These are phyloP conservation scores for Lepidopterella palustris DNA, from an alignment of 495 filamentous ascomycete genomes.

Conservation along the genomic window DNA sequence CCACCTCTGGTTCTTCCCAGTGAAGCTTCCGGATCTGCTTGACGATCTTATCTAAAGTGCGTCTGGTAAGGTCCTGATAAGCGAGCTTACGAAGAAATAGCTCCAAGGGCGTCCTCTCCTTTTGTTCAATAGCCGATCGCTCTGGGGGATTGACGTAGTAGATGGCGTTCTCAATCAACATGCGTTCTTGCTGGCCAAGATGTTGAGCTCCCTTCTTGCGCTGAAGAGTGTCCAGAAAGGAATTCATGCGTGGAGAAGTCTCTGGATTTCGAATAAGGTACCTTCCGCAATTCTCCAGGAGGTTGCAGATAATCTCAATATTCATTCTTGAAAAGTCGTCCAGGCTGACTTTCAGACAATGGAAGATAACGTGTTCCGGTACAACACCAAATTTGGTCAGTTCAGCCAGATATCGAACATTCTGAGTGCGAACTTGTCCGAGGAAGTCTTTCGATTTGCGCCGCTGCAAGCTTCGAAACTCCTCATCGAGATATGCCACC, in stretches of 20 bases:
- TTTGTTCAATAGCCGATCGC: slow-evolving; percentile 88
- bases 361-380: slow-evolving; percentile 97
- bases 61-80: slow-evolving; percentile 88
- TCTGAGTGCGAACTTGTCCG: slow-evolving; percentile 86
- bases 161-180: slow-evolving; percentile 97
- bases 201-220: slow-evolving; percentile 95
- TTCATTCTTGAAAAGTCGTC: slow-evolving; percentile 99
- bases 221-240: slow-evolving; percentile 89
- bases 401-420: slow-evolving; percentile 94
- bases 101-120: slow-evolving; percentile 89
- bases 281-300: slow-evolving; percentile 95
- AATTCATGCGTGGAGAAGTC: slow-evolving; percentile 83
- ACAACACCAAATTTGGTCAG: slow-evolving; percentile 97
- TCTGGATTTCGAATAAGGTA: slow-evolving; percentile 93
- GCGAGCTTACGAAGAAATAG: slow-evolving; percentile 86
- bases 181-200: slow-evolving; percentile 89
- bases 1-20: slow-evolving; percentile 87
- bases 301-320: slow-evolving; percentile 94
- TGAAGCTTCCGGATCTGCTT: slow-evolving; percentile 92
- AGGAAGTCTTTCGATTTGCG: slow-evolving; percentile 97
- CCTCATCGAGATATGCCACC: slow-evolving; percentile 88
- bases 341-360: slow-evolving; percentile 93
- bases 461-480: slow-evolving; percentile 95
- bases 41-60: slow-evolving; percentile 84
- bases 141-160: slow-evolving; percentile 97